Evolutionary conservation across 164 flowering plant genomes (phyloP).

Genomic region (Nymphaea thermarum): DNA sequence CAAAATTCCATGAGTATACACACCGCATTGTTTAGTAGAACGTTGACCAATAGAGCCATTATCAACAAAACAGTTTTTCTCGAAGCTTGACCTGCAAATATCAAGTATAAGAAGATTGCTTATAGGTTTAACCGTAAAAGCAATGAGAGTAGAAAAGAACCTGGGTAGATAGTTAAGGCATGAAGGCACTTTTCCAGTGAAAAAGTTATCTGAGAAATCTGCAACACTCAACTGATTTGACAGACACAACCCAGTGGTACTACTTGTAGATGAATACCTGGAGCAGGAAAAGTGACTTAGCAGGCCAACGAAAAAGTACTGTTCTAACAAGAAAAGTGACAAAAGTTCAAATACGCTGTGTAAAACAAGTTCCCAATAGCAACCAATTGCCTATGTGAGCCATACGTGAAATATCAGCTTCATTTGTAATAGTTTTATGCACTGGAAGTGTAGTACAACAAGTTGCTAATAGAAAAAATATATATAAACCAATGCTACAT

Average conservation of each 20-base stretch:
- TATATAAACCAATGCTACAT: too few species aligned
- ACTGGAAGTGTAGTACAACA: too few species aligned
- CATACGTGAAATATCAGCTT: too few species aligned
- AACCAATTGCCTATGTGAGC: too few species aligned
- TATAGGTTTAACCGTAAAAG: not conserved
- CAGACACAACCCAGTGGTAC: conserved; percentile 48
- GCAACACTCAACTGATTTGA: conserved; percentile 46
- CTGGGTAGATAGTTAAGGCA: conserved; percentile 71
- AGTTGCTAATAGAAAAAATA: too few species aligned
- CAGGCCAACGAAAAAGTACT: not conserved
- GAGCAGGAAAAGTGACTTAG: conserved; percentile 6
- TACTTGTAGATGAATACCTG: conserved; percentile 47
- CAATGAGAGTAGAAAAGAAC: conserved; percentile 20
- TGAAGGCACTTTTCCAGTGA: conserved; percentile 63
- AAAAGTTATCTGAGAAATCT: conserved; percentile 75
- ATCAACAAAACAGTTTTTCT: conserved; percentile 70
- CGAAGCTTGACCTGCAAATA: conserved; percentile 62
- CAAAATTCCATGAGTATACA: conserved; percentile 4
- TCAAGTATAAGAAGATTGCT: not conserved
- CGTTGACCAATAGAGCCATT: conserved; percentile 49
- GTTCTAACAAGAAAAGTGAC: too few species aligned
- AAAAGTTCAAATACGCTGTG: too few species aligned
- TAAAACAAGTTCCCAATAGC: too few species aligned
- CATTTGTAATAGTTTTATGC: too few species aligned
- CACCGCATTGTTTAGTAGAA: conserved; percentile 59